Evolutionary conservation across 352 stramenopile genomes (phyloP).

Genomic region (Globisporangium radiosum): DNA sequence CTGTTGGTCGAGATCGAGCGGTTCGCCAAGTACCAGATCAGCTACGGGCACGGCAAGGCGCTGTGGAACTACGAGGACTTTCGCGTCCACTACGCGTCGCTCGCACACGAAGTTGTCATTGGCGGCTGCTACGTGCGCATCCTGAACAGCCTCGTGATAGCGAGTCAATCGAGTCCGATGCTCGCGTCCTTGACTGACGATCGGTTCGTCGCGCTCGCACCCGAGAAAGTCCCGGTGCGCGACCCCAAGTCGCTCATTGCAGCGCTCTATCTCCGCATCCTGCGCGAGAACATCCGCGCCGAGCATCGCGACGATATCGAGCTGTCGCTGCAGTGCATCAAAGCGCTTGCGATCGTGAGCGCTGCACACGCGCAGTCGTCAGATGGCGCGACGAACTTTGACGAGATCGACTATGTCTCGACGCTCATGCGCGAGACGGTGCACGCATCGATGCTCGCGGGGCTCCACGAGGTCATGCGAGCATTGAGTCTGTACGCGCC

Average conservation of each 20-base stretch:
- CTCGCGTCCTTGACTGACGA: conserved; percentile 43
- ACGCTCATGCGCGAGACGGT: conserved; percentile 59
- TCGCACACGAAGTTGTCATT: conserved; percentile 84
- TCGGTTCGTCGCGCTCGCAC: conserved; percentile 33
- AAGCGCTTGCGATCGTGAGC: conserved; percentile 56
- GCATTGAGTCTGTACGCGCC: conserved; percentile 35
- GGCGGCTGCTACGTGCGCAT: conserved; percentile 88
- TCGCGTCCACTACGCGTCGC: conserved; percentile 83
- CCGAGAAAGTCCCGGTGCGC: conserved; percentile 48
- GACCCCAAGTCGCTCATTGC: conserved; percentile 46
- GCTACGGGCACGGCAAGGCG: conserved; percentile 56
- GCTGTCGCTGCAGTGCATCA: conserved; percentile 52
- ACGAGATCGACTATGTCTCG: conserved; percentile 67
- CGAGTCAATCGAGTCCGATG: conserved; percentile 12
- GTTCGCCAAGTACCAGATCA: conserved; percentile 73
- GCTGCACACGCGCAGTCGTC: conserved; percentile 32
- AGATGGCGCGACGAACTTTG: conserved; percentile 34
- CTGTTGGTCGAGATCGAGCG: conserved; percentile 81
- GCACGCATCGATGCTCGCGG: conserved; percentile 48
- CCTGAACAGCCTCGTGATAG: conserved; percentile 26
- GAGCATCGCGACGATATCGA: conserved; percentile 63
- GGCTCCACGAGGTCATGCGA: conserved; percentile 47
- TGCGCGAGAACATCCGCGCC: conserved; percentile 69
- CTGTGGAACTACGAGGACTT: conserved; percentile 97
- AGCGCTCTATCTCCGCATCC: conserved; percentile 61